Base-by-base conservation (phyloP, 23 red algal genomes). In the Gracilariopsis chorda region DNA sequence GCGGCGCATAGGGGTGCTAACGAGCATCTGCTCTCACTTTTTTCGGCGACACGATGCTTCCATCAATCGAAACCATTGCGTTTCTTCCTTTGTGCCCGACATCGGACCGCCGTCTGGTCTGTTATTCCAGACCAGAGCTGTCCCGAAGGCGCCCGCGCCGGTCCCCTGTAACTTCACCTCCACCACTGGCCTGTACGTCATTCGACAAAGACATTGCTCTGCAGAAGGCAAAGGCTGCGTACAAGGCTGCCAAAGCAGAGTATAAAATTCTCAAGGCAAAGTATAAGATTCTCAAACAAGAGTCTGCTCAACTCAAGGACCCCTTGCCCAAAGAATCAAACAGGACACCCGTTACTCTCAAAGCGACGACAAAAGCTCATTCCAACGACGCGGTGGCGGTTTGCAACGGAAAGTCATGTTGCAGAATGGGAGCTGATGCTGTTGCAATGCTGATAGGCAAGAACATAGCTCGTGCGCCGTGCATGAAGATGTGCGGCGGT, bases 401-500 rank as follows among this genome's bases (percentile, higher is more conserved):
- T 19, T 88, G 83, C 6, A 48, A 64, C 2, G 83, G 83, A 19
- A 88, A 88, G 39, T 21, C 83, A 1, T 88, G 83, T 37, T 68
- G 49, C 39, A 33, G 83, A 74, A 74, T 88, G 64, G 83, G 83
- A 3, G 83, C 65, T 51, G 83, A 74, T 52, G 83, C 69, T 10
- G 83, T 77, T 27, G 83, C 83, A 7, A 64, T 69, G 49, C n/a
- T 88, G 7, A 32, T 83, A 14, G 65, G 65, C 14, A 51, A 43
- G 27, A 20, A 69, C 7, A 40, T n/a, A 23, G 32, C 46, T 61
- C 45, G 65, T 51, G 64, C 67, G 17, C 64, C 64, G 40, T 88
- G 83, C 27, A 88, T 88, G 83, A 88, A 88, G 47, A 77, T 63
- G 69, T 88, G 83, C 35, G 83, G 83, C 28, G 83, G 83, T 70